Base-by-base conservation (phyloP, 306 rosid genomes). In the Prunus salicina region DNA sequence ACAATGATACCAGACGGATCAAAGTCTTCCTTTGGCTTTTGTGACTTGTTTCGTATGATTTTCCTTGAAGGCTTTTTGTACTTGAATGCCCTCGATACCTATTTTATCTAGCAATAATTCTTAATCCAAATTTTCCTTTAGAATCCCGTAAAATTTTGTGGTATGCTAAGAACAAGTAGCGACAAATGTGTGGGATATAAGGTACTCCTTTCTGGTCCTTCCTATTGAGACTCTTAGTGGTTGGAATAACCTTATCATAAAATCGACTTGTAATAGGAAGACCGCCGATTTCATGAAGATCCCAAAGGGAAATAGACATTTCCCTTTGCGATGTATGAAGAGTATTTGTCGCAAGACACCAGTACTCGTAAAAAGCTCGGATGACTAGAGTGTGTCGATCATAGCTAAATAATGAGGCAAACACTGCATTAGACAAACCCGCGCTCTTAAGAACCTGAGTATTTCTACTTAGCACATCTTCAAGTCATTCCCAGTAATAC, bases 141-240 rank as follows among this genome's bases (percentile, higher is more conserved):
- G 11, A 4, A 6, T 56, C 13, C 2, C 8, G 12, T 6, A 8
- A 3, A 56, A 56, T 10, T 1, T 56, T 56, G 10, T 19, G 62
- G 11, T 20, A 56, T 12, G 28, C 28, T 2, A 56, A 19, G 11
- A 56, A 8, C 14, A 56, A 8, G 12, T 56, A 10, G 6, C 14
- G 14, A n/a, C 25, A 56, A n/a, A 11, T 19, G 0, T 6, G 2
- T 0, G 62, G 27, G 0, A 9, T n/a, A 11, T 11, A 20, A 19
- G 8, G 10, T 0, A 5, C 2, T 0, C 22, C 22, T 2, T 22
- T 56, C 2, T 6, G 41, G 2, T 34, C 41, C 0, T 1, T 34
- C 41, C 0, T 34, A 0, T 6, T 34, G 7, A 34, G 41, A 34
- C 41, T 34, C 2, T 56, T 15, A 20, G 1, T 14, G 10, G 2